Evolutionary conservation across 2,329 filamentous ascomycete genomes (phyloP).

Genomic region (Penicillium sp.): DNA sequence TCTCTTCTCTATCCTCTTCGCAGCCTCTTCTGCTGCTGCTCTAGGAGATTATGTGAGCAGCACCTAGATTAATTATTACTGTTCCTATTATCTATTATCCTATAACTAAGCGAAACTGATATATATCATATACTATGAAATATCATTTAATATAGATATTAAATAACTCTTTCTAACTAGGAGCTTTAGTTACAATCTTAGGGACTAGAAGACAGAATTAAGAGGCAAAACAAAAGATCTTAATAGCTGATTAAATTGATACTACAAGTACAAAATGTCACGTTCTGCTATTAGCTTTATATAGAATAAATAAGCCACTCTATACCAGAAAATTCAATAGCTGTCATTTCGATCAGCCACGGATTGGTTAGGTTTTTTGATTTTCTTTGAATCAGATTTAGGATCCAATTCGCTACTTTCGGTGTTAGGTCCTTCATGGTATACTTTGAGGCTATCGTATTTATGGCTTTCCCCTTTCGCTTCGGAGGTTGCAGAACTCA

Average conservation of each 20-base stretch:
- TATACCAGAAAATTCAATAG: neutral
- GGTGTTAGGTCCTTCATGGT: constrained; percentile 6
- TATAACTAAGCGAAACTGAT: neutral
- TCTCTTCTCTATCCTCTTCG: no score
- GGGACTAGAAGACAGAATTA: neutral
- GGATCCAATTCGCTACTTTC: constrained; percentile 7
- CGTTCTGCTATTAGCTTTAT: neutral
- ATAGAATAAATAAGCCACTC: neutral
- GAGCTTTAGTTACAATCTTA: neutral
- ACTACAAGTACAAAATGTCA: neutral
- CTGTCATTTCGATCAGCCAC: constrained; percentile 5
- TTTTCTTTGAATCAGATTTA: constrained; percentile 4
- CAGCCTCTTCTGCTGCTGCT: no score
- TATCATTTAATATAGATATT: neutral
- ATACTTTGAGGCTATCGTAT: constrained; percentile 7
- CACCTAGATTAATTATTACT: no score
- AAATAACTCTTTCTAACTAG: neutral
- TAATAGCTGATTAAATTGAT: neutral
- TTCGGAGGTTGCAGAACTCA: neutral
- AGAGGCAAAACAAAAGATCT: neutral
- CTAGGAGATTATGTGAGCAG: no score
- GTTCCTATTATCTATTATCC: neutral
- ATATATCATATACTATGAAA: neutral
- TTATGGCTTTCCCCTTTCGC: neutral
- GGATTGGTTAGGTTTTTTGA: constrained; percentile 10